phyloP scores from a whole-genome alignment of 148 eudicot species.

The Heliosperma pusillum region DNA sequence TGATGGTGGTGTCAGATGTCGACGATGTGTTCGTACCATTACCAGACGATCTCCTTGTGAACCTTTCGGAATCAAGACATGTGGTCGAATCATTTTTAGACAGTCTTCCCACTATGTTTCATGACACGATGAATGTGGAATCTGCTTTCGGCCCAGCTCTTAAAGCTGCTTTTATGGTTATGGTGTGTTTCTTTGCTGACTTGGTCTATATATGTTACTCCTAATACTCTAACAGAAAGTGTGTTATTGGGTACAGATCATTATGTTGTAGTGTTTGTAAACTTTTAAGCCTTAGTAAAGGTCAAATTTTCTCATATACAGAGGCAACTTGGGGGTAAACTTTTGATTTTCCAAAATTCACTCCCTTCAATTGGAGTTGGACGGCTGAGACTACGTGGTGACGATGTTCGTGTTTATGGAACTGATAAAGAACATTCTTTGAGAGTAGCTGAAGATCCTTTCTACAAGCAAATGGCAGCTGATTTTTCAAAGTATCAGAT shows the following conservation, averaged over 20 bases:
- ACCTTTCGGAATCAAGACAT: conserved; percentile 87
- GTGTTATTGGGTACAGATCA: not conserved
- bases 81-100: conserved; percentile 90
- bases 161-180: conserved; percentile 83
- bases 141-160: conserved; percentile 99
- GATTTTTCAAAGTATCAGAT: conserved; percentile 90
- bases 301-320: conserved; percentile 31
- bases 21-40: conserved; percentile 91
- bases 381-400: conserved; percentile 86
- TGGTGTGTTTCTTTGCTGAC: conserved; percentile 48
- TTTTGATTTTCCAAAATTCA: conserved; percentile 88
- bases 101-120: conserved; percentile 90
- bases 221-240: not conserved
- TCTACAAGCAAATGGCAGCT: conserved; percentile 99
- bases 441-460: conserved; percentile 90
- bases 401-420: conserved; percentile 74
- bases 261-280: not conserved
- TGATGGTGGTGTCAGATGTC: conserved; percentile 96
- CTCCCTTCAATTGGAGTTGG: conserved; percentile 95
- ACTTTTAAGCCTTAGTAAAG: not conserved
- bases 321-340: conserved; percentile 95
- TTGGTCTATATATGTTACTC: not conserved
- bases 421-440: conserved; percentile 86
- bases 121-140: conserved; percentile 75
- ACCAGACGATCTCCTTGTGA: conserved; percentile 99